A percentile compares a stretch with the other conserved stretches of the same genome.
phyloP scores from a whole-genome alignment of 208 protist species.

The Leishmania aethiopica region DNA sequence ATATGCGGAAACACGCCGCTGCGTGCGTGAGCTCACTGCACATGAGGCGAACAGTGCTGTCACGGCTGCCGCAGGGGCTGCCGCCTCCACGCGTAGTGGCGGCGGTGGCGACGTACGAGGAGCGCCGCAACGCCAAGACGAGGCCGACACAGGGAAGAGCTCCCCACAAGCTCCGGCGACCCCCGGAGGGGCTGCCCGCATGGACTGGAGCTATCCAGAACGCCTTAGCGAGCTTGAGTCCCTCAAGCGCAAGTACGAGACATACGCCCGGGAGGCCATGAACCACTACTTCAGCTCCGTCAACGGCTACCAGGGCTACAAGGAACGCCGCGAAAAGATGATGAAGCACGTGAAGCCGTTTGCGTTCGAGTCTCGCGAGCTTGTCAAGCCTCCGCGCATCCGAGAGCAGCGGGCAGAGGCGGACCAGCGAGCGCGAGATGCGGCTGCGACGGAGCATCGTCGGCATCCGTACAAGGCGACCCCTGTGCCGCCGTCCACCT shows the following conservation, averaged over 20 bases:
- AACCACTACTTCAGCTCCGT: conserved; percentile 55
- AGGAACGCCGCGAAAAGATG: conserved; percentile 41
- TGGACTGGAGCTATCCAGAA: conserved; percentile 21
- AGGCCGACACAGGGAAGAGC: background rate
- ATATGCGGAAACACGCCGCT: conserved; percentile 3
- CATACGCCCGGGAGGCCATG: conserved; percentile 54
- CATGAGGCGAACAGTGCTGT: background rate
- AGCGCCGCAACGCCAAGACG: too few relatives aligned
- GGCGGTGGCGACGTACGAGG: background rate
- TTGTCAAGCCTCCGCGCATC: conserved; percentile 45
- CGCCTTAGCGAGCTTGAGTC: conserved; percentile 49
- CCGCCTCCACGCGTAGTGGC: background rate
- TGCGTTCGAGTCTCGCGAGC: conserved; percentile 68
- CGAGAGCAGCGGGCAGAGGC: conserved; percentile 43
- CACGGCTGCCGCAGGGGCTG: background rate
- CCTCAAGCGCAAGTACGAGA: conserved; percentile 55
- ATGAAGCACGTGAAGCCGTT: conserved; percentile 53
- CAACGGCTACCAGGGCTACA: conserved; percentile 54
- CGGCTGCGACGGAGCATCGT: conserved; percentile 27
- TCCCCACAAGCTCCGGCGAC: background rate
- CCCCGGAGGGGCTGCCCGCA: background rate
- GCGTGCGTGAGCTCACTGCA: conserved; percentile 17
- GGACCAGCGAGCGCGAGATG: conserved; percentile 41
- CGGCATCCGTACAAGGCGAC: conserved; percentile 49
- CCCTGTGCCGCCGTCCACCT: conserved; percentile 83